Base-by-base conservation (phyloP, 2,329 filamentous ascomycete species). In the Endothia cerciana region DNA sequence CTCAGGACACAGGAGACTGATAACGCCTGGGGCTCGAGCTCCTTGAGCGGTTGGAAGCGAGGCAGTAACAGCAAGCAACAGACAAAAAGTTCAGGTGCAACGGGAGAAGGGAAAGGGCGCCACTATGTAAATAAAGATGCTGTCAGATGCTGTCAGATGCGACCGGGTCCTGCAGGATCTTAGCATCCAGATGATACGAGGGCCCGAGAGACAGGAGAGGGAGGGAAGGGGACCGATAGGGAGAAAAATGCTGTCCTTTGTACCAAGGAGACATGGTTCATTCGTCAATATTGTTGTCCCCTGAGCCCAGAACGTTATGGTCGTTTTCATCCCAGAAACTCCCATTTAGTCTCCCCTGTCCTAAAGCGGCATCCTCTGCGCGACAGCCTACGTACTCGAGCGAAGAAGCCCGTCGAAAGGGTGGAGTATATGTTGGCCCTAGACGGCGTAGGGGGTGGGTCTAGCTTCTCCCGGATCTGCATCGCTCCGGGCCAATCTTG, bases 401-500 rank as follows among this genome's bases (percentile, higher is more conserved):
- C 17, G 47, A 25, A 28, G 28, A 28, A 51, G 47, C 15, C n/a
- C 11, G 47, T 45, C 6, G 41, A 17, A 30, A 25, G 22, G 22
- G 25, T 6, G 47, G 47, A 25, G 47, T 51, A 28, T 17, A 5
- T 36, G n/a, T 36, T 36, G 33, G 33, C 33, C 33, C 33, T 10
- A 36, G 33, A 36, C 10, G 33, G 33, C 33, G 33, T 10, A 36
- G 33, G 33, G 33, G 33, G 33, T 36, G 33, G 33, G 33, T 36
- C 33, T 36, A 5, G 5, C 33, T 51, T 22, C n/a, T 40, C 53
- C 36, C 60, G 60, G 64, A 65, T 60, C 51, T 41, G 53, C 30
- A 30, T 10, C 17, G 43, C 61, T 66, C 64, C 64, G 64, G 28
- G 43, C 49, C 33, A 36, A 43, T 43, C 45, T 65, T 36, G 64